Evolutionary conservation across 257 asterid species (phyloP).

Genomic region (Jaltomata sinuosa): DNA sequence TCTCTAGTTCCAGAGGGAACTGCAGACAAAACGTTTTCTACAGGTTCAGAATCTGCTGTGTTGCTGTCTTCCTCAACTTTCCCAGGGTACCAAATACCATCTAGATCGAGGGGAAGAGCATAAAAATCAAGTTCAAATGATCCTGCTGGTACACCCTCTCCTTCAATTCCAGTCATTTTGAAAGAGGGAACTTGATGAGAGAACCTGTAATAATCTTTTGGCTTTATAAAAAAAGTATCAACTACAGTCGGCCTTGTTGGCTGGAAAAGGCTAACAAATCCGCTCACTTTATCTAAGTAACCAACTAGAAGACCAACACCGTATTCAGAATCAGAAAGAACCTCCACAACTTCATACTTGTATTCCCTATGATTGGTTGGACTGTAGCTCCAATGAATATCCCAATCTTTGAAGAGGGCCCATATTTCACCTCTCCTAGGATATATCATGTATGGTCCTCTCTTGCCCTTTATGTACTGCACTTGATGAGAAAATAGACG

Average conservation of each 20-base stretch:
- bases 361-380: conserved; percentile 18
- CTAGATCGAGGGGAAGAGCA: not conserved
- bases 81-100: conserved; percentile 19
- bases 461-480: conserved; percentile 24
- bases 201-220: too few relatives aligned
- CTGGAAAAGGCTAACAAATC: conserved; percentile 56
- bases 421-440: conserved; percentile 68
- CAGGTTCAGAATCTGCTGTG: conserved; percentile 1
- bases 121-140: not conserved
- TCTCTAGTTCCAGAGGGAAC: not conserved
- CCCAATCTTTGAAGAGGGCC: conserved; percentile 70
- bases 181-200: not conserved
- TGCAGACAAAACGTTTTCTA: not conserved
- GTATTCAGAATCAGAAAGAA: conserved; percentile 33
- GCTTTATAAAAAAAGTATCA: not conserved
- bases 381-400: conserved; percentile 38
- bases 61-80: conserved; percentile 8
- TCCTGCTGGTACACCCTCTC: not conserved
- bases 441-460: conserved; percentile 29
- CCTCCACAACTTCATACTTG: conserved; percentile 61
- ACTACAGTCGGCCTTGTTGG: conserved; percentile 11
- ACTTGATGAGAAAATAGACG: conserved; percentile 43
- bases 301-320: conserved; percentile 39
- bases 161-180: not conserved
- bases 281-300: conserved; percentile 43